Base-by-base conservation (phyloP, 352 stramenopile species). In the Pythium brassicae region DNA sequence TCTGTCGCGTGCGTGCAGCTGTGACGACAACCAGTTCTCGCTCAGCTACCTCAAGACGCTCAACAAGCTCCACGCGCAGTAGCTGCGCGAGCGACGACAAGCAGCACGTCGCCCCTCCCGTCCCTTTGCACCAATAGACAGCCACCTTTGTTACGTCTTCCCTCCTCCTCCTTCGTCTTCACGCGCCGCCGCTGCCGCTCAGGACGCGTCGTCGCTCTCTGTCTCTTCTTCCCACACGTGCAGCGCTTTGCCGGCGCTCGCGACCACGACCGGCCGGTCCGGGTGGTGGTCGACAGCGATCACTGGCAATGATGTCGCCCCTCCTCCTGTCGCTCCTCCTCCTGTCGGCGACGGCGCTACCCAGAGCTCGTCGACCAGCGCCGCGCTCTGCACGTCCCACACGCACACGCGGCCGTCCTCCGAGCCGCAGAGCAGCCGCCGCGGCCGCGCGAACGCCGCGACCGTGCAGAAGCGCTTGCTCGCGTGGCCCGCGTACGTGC, bases 361-460 rank as follows among this genome's bases (percentile, higher is more conserved):
- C 42, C 44, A 15, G 22, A 64, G 53, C 52, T 54, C 51, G 6
- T 59, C 74, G 19, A 83, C 66, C 23, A 90, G 56, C 40, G 89
- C 62, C 43, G 85, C 68, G 34, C 71, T 92, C 27, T 96, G 79
- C 29, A 98, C 68, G 71, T 98, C 87, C 78, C 96, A 99, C 47
- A 98, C 58, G 50, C 96, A 85, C 25, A 98, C 78, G 17, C 81
- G 77, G 39, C 89, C 91, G 61, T 98, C 91, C 63, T 99, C 96
- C 11, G 86, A 97, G 3, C 96, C 96, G 20, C 81, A 97, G 3
- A 97, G 74, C 43, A 98, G 72, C 51, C 20, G 2, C 3, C 26
- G 8, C 23, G 46, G 40, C 35, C 14, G 50, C 50, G 62, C 7
- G 59, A 98, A 98, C 7, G 72, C 69, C 29, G 86, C 80, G 22